phyloP scores from a whole-genome alignment of 73 alveolate species.

The Paramecium sonneborni region DNA sequence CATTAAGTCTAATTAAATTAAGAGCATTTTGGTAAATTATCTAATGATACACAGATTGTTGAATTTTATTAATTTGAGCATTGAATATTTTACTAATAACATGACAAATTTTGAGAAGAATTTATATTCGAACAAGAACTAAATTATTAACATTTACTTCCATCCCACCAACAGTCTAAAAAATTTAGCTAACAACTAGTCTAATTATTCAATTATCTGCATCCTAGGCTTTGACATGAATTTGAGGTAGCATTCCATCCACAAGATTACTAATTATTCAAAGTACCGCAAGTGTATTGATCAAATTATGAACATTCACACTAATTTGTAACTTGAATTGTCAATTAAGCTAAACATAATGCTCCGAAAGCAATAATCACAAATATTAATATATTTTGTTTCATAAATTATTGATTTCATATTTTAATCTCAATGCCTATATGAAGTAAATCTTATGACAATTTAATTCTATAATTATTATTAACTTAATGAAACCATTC shows the following conservation, averaged over 20 bases:
- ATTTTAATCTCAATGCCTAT: background rate
- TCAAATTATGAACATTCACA: background rate
- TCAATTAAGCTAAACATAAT: background rate
- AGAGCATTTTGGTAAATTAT: background rate
- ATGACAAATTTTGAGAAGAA: background rate
- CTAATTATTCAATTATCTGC: background rate
- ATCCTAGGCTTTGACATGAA: background rate
- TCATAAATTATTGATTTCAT: background rate
- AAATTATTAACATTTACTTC: background rate
- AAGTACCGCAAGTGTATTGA: background rate
- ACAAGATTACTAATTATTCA: background rate
- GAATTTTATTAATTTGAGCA: background rate
- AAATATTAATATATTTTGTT: background rate
- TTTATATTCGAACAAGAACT: background rate
- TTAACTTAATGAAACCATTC: too few species aligned
- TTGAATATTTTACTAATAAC: background rate
- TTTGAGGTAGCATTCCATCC: background rate
- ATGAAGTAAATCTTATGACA: background rate
- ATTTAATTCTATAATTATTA: background rate
- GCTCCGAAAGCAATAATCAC: background rate
- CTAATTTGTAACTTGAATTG: background rate
- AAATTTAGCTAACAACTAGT: background rate
- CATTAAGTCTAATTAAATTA: background rate
- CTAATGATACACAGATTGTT: background rate
- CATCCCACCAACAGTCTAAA: background rate